Base-by-base conservation (phyloP, 202 grass and related monocot species). In the Cymbopogon flexuosus region DNA sequence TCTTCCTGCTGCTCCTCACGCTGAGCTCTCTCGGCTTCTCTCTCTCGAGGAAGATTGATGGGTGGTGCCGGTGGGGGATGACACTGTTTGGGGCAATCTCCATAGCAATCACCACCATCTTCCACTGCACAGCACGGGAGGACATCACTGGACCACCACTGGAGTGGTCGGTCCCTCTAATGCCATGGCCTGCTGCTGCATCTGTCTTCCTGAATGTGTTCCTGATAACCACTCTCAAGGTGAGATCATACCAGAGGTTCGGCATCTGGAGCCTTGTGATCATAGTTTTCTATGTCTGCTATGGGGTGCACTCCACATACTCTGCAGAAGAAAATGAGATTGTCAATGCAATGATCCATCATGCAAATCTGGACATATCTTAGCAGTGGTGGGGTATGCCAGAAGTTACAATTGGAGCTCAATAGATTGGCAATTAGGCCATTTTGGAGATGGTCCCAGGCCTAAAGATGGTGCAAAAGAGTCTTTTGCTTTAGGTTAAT, bases 181-280 rank as follows among this genome's bases (percentile, higher is more conserved):
- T 93, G 91, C 91, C 91, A 8, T 93, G 91, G 91, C 86, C 88
- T 35, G 86, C 88, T 12, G 88, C 91, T 3, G 84, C 84, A 65
- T 93, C 91, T 4, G 81, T 91, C 77, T 91, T 93, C 77, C 84
- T 93, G 64, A 93, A 90, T 34, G 88, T 93, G 39, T 93, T 93
- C 77, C 84, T 93, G 54, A 91, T 93, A 75, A 78, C 86, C 74
- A 82, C 76, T 7, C 88, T 93, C 68, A 82, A 83, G 45, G 9
- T 54, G 47, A 87, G 47, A 56, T 87, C 91, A 35, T 93, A 84
- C 33, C 77, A 82, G 41, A 86, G 91, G 77, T 93, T 93, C 45
- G 86, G 86, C 10, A 54, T 93, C 77, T 93, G 83, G 83, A 84
- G 83, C 70, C 27, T 79, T 36, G 77, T 79, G 11, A 89, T 83